Conservation (phyloP, 1,139 yeast species). For the Candida freyschussii region DNA sequence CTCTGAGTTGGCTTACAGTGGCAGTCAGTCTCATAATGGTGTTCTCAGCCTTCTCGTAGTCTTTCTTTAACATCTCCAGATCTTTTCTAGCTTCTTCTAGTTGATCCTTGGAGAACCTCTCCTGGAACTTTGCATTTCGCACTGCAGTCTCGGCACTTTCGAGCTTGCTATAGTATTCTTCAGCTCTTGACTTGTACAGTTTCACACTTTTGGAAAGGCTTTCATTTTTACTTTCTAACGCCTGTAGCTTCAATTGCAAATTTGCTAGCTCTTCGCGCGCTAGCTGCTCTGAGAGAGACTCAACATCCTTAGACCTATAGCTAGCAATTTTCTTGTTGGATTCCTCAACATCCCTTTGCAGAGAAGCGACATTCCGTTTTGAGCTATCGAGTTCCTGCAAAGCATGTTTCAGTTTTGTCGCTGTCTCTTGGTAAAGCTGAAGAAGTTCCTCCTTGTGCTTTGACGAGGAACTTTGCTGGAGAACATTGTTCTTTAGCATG, state of each 20-base stretch:
- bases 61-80: constrained; percentile 51
- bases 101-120: constrained; percentile 51
- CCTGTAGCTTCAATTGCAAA: constrained; percentile 46
- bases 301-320: constrained; percentile 18
- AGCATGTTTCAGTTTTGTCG: constrained; percentile 44
- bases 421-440: constrained; percentile 51
- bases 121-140: constrained; percentile 55
- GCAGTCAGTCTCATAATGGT: constrained; percentile 53
- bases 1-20: constrained; percentile 51
- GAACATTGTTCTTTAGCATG: not conserved
- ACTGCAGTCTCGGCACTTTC: constrained; percentile 79
- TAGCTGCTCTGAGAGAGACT: constrained; percentile 17
- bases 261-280: constrained; percentile 28
- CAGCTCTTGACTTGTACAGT: constrained; percentile 67
- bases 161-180: constrained; percentile 66
- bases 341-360: constrained; percentile 36
- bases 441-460: constrained; percentile 39
- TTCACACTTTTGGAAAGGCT: constrained; percentile 53
- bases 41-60: constrained; percentile 54
- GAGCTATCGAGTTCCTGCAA: constrained; percentile 47
- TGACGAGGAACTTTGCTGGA: not conserved
- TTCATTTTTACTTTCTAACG: constrained; percentile 42
- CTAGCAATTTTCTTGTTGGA: constrained; percentile 22
- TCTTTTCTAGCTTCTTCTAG: constrained; percentile 51
- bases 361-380: constrained; percentile 45